Evolutionary conservation across 1,139 yeast species (phyloP).

Genomic region (Sugiyamaella paludigena): DNA sequence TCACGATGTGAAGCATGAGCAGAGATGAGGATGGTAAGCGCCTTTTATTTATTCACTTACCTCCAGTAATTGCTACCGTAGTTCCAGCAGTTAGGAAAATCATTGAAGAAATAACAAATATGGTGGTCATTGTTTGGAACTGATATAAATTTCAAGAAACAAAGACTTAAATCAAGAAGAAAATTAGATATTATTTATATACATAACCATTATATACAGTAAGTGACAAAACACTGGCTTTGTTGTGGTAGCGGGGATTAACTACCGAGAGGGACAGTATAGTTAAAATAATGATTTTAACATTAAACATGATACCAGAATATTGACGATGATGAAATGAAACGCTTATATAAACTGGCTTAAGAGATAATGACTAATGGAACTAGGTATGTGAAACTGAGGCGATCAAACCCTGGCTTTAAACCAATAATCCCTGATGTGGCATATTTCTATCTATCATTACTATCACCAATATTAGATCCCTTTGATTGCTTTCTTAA

Average conservation of each 20-base stretch:
- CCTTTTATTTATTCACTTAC: constrained; percentile 6
- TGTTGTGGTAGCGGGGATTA: background rate
- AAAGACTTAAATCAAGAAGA: background rate
- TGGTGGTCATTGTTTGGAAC: constrained; percentile 8
- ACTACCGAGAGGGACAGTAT: too few species aligned
- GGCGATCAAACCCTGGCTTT: too few species aligned
- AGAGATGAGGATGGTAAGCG: background rate
- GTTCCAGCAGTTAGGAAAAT: constrained; percentile 17
- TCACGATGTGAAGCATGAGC: too few species aligned
- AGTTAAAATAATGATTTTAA: too few species aligned
- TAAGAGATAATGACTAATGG: too few species aligned
- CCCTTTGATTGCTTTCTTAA: constrained; percentile 3
- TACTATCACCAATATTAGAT: background rate
- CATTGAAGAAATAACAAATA: constrained; percentile 12
- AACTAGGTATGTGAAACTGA: too few species aligned
- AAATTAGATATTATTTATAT: background rate
- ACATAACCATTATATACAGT: background rate
- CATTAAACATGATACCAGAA: too few species aligned
- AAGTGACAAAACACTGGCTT: background rate
- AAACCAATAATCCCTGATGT: too few species aligned
- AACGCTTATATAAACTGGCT: too few species aligned
- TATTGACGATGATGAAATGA: too few species aligned
- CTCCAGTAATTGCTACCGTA: constrained; percentile 14
- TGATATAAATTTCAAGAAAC: background rate
- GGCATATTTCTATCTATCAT: background rate